phyloP scores from a whole-genome alignment of 371 early-diverging fungal species.

The Capillidium heterosporum region DNA sequence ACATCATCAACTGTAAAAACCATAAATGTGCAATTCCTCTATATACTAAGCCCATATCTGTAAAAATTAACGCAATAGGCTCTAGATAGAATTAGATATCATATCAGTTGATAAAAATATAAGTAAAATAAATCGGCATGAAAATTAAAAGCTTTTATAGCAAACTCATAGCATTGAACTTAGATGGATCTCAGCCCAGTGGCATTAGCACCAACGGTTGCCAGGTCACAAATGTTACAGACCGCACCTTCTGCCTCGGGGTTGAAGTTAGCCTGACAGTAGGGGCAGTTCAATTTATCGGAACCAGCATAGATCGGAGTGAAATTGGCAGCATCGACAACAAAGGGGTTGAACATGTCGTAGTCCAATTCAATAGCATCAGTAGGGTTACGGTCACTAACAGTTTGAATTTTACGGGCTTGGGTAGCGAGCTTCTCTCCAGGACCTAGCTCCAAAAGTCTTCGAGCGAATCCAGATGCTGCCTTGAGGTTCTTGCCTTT shows the following conservation, averaged over 20 bases:
- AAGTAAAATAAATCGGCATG: too few species aligned
- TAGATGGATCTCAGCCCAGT: constrained; percentile 17
- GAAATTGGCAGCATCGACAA: constrained; percentile 56
- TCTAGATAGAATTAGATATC: too few species aligned
- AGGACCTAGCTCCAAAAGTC: constrained; percentile 75
- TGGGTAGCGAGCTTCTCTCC: constrained; percentile 49
- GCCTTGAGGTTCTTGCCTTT: constrained; percentile 64
- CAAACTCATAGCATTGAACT: too few species aligned
- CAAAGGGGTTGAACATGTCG: constrained; percentile 85
- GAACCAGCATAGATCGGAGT: constrained; percentile 78
- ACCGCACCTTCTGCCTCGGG: constrained; percentile 56
- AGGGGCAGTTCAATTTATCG: constrained; percentile 56
- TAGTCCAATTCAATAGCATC: constrained; percentile 73
- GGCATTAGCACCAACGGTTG: constrained; percentile 32
- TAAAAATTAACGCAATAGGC: too few species aligned
- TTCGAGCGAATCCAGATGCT: constrained; percentile 64
- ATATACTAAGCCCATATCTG: too few species aligned
- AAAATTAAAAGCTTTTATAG: too few species aligned
- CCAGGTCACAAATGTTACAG: constrained; percentile 71
- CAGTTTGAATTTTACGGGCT: constrained; percentile 63
- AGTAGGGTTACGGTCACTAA: constrained; percentile 54
- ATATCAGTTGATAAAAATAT: too few species aligned
- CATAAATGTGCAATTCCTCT: too few species aligned
- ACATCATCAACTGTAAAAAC: too few species aligned
- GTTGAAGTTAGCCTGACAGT: constrained; percentile 71